phyloP scores from a whole-genome alignment of 495 filamentous ascomycete species.

The Copromyces sp. region DNA sequence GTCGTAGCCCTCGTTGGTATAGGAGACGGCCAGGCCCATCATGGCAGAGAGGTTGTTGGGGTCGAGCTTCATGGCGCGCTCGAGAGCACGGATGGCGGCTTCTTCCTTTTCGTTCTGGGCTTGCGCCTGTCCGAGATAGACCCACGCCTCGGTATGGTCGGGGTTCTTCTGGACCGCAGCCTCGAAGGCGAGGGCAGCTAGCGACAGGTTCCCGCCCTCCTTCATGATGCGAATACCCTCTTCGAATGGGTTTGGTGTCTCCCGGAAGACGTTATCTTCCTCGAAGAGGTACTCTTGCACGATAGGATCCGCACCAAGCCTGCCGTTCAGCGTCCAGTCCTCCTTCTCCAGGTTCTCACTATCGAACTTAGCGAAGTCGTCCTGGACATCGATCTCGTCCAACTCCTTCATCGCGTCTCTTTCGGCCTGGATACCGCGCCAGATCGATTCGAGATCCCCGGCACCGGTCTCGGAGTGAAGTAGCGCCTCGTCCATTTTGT shows the following conservation, averaged over 20 bases:
- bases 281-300: constrained; percentile 91
- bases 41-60: constrained; percentile 76
- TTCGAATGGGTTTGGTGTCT: constrained; percentile 68
- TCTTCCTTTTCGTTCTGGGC: constrained; percentile 98
- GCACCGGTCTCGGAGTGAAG: constrained; percentile 49
- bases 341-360: constrained; percentile 61
- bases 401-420: constrained; percentile 58
- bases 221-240: constrained; percentile 87
- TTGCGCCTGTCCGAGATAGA: constrained; percentile 78
- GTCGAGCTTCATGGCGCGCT: constrained; percentile 82
- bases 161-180: constrained; percentile 86
- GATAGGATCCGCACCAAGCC: constrained; percentile 52
- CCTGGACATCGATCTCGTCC: constrained; percentile 42
- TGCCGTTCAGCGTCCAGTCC: constrained; percentile 33
- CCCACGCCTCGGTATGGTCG: constrained; percentile 85
- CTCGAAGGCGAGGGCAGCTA: constrained; percentile 95
- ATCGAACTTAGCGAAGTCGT: constrained; percentile 54
- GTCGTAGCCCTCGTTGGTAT: constrained; percentile 98
- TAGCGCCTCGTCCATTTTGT: constrained; percentile 63
- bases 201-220: constrained; percentile 83
- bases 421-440: constrained; percentile 80
- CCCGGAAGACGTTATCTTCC: constrained; percentile 77
- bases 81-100: constrained; percentile 93
- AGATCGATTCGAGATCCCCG: constrained; percentile 83
- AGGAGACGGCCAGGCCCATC: constrained; percentile 94